These are phyloP conservation scores for Magnolia sinica DNA, from an alignment of 164 flowering plant genomes.

Conservation along the genomic window DNA sequence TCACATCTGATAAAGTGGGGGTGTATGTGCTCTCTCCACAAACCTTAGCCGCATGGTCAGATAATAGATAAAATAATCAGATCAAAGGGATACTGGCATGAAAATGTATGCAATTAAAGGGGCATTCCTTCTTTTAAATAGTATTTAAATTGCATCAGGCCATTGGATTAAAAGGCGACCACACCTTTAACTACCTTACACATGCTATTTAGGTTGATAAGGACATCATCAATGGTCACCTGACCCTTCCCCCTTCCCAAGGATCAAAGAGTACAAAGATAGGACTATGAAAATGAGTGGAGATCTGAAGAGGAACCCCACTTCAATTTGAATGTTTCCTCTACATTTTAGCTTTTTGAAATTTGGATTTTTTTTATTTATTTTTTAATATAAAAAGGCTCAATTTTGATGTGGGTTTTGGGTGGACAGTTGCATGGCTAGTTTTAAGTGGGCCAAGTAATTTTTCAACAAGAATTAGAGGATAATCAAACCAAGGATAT, in stretches of 20 bases:
- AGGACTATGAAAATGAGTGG: conserved; percentile 28
- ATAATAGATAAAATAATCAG: neutral
- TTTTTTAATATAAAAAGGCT: neutral
- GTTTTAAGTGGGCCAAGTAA: neutral
- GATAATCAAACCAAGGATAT: too few species aligned
- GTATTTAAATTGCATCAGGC: neutral
- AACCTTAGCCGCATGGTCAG: neutral
- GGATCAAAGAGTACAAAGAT: conserved; percentile 19
- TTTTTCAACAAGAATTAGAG: neutral
- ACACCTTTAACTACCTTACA: conserved; percentile 29
- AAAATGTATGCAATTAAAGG: conserved; percentile 3
- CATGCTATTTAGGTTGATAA: conserved; percentile 3
- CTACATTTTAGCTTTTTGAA: neutral
- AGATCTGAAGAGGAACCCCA: conserved; percentile 26
- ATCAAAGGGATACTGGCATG: neutral
- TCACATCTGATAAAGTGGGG: conserved; percentile 4
- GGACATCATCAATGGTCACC: conserved; percentile 3
- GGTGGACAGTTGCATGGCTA: neutral
- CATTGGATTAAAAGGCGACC: neutral
- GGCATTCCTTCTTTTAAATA: neutral
- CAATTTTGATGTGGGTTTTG: neutral
- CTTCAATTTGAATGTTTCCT: neutral
- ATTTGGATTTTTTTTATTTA: too few species aligned
- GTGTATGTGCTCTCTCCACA: conserved; percentile 8
- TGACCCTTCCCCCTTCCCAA: conserved; percentile 33